These are phyloP conservation scores for Trypanosoma cruzi DNA, from an alignment of 208 protist species.

Conservation along the genomic window DNA sequence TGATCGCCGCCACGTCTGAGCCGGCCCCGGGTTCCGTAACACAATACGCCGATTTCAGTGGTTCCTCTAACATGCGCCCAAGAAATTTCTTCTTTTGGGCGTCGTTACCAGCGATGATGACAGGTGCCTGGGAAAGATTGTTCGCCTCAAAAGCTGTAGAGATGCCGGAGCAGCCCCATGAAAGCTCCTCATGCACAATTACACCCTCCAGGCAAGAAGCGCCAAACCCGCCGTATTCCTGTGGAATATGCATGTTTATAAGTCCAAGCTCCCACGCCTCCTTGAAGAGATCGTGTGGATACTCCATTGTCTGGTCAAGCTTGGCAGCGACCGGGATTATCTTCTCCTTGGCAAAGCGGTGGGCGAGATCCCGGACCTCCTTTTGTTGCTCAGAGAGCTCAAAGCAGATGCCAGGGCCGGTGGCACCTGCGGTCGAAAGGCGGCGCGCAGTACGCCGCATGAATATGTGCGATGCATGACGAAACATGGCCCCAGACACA, in stretches of 20 bases:
- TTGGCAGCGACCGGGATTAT: conserved; percentile 80
- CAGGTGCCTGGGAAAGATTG: conserved; percentile 67
- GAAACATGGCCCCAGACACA: conserved; percentile 20
- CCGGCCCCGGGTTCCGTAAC: conserved; percentile 88
- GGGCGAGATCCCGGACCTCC: conserved; percentile 72
- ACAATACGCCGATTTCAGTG: conserved; percentile 79
- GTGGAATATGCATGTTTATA: conserved; percentile 83
- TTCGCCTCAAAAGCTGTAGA: conserved; percentile 86
- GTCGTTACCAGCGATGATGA: conserved; percentile 88
- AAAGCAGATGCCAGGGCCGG: conserved; percentile 59
- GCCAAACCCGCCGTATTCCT: conserved; percentile 80
- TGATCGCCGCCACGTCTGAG: conserved; percentile 87
- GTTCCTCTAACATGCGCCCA: conserved; percentile 81
- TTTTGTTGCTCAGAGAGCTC: conserved; percentile 79
- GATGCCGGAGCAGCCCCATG: conserved; percentile 89
- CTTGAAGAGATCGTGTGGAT: conserved; percentile 74
- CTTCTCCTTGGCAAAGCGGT: conserved; percentile 73
- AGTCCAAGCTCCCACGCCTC: conserved; percentile 88
- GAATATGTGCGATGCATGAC: neutral
- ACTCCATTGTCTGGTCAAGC: conserved; percentile 74
- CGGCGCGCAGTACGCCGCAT: conserved; percentile 15
- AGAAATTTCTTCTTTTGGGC: conserved; percentile 92
- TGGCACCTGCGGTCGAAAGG: conserved; percentile 30
- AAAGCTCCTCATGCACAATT: conserved; percentile 87
- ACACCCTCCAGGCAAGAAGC: conserved; percentile 66